phyloP scores from a whole-genome alignment of 2,329 filamentous ascomycete genomes.

The Beauveria brongniartii region DNA sequence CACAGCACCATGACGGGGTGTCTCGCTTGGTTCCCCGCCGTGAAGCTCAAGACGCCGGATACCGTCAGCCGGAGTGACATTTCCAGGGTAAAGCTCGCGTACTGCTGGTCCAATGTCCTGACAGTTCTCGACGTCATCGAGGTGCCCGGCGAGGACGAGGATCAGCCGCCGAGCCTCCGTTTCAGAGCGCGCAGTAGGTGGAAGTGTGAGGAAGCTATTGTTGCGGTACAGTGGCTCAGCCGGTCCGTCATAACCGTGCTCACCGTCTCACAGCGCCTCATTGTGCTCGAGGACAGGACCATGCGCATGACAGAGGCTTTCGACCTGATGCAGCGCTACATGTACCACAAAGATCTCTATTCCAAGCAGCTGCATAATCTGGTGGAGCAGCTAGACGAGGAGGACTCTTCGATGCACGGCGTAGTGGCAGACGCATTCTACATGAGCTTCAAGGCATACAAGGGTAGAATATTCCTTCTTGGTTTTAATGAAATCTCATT shows the following conservation, averaged over 20 bases:
- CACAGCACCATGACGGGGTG: slow-evolving; percentile 92
- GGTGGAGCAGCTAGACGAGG: slow-evolving; percentile 81
- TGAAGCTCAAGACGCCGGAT: slow-evolving; percentile 75
- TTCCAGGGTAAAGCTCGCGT: slow-evolving; percentile 81
- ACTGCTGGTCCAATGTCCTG: slow-evolving; percentile 98
- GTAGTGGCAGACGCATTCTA: slow-evolving; percentile 96
- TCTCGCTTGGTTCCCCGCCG: slow-evolving; percentile 93
- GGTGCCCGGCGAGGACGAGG: slow-evolving; percentile 56
- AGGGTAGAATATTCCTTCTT: slow-evolving; percentile 82
- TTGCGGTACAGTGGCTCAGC: slow-evolving; percentile 93
- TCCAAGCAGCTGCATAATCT: slow-evolving; percentile 76
- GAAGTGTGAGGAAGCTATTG: slow-evolving; percentile 91
- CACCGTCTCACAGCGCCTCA: slow-evolving; percentile 86
- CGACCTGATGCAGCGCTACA: slow-evolving; percentile 83
- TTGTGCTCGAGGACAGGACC: slow-evolving; percentile 82
- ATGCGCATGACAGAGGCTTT: slow-evolving; percentile 93
- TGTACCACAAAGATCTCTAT: slow-evolving; percentile 86
- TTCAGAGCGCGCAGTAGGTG: slow-evolving; percentile 82
- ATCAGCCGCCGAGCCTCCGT: slow-evolving; percentile 68
- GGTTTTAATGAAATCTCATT: slow-evolving; percentile 92
- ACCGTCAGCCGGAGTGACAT: slow-evolving; percentile 57
- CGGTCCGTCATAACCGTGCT: slow-evolving; percentile 85
- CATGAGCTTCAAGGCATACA: slow-evolving; percentile 96
- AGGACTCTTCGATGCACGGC: slow-evolving; percentile 84
- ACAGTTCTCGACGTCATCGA: slow-evolving; percentile 87